Evolutionary conservation across 1,284 basidiomycete species (phyloP).

Genomic region (Hymenochaete sp.): DNA sequence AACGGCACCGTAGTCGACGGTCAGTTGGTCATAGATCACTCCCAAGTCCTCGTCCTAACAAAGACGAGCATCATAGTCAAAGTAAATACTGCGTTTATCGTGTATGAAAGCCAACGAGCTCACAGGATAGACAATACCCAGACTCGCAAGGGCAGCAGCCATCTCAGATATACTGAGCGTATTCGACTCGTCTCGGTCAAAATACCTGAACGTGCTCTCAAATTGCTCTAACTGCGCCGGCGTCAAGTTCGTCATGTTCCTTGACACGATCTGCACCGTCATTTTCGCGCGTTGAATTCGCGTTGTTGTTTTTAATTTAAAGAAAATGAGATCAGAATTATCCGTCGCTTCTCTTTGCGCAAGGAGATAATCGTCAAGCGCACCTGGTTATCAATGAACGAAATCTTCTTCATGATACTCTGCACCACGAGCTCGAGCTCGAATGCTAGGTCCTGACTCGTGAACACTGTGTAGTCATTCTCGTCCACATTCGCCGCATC

Average conservation of each 20-base stretch:
- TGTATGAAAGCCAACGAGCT: slow-evolving; percentile 23
- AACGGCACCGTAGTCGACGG: slow-evolving; percentile 79
- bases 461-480: slow-evolving; percentile 93
- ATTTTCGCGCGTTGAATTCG: no score
- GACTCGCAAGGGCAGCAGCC: slow-evolving; percentile 85
- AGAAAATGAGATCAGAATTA: no score
- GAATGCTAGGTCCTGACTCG: slow-evolving; percentile 83
- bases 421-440: slow-evolving; percentile 81
- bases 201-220: slow-evolving; percentile 95
- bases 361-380: slow-evolving; percentile 10
- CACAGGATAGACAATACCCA: slow-evolving; percentile 89
- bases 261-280: slow-evolving; percentile 74
- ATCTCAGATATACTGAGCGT: slow-evolving; percentile 82
- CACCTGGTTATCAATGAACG: slow-evolving; percentile 95
- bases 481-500: slow-evolving; percentile 91
- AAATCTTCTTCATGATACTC: slow-evolving; percentile 81
- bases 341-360: slow-evolving; percentile 4
- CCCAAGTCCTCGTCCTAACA: slow-evolving; percentile 78
- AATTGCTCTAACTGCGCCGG: slow-evolving; percentile 97
- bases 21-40: slow-evolving; percentile 78
- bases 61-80: slow-evolving; percentile 8
- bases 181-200: slow-evolving; percentile 89
- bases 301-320: no score
- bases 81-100: background rate
- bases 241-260: slow-evolving; percentile 86